Conservation (phyloP, 108 stramenopile genomes). For the Conticribra guillardii region DNA sequence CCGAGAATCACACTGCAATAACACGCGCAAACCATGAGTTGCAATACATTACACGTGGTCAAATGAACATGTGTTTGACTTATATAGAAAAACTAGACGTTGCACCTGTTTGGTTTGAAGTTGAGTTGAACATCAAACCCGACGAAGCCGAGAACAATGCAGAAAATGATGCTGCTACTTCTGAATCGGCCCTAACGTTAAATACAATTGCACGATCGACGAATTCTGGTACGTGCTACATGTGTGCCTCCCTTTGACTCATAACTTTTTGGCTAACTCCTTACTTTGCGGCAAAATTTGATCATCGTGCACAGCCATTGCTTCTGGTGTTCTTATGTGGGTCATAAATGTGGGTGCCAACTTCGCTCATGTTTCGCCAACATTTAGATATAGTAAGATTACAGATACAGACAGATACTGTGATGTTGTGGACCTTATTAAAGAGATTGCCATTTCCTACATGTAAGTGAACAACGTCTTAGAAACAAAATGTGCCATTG, state of each 20-base stretch:
- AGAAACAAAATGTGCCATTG: too few relatives aligned
- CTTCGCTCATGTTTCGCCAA: slow-evolving; percentile 57
- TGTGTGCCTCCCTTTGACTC: not conserved
- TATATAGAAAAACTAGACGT: slow-evolving; percentile 52
- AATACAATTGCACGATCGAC: slow-evolving; percentile 43
- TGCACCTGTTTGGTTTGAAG: slow-evolving; percentile 33
- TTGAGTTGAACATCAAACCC: slow-evolving; percentile 44
- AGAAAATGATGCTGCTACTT: slow-evolving; percentile 9
- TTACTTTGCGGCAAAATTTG: not conserved
- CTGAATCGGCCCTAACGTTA: slow-evolving; percentile 32
- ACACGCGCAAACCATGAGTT: slow-evolving; percentile 26
- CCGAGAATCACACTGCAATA: not conserved
- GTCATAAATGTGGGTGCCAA: slow-evolving; percentile 52
- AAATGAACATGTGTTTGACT: slow-evolving; percentile 21
- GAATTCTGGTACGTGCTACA: slow-evolving; percentile 23
- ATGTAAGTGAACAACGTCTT: too few relatives aligned
- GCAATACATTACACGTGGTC: slow-evolving; percentile 22
- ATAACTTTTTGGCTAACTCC: not conserved
- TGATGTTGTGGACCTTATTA: slow-evolving; percentile 36
- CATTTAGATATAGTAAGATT: slow-evolving; percentile 31
- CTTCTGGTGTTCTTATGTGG: slow-evolving; percentile 43
- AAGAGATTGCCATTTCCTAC: slow-evolving; percentile 33
- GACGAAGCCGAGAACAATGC: slow-evolving; percentile 23
- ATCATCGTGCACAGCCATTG: slow-evolving; percentile 4
- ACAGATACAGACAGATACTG: slow-evolving; percentile 40